phyloP scores from a whole-genome alignment of 306 rosid genomes.

The Trifolium dubium region DNA sequence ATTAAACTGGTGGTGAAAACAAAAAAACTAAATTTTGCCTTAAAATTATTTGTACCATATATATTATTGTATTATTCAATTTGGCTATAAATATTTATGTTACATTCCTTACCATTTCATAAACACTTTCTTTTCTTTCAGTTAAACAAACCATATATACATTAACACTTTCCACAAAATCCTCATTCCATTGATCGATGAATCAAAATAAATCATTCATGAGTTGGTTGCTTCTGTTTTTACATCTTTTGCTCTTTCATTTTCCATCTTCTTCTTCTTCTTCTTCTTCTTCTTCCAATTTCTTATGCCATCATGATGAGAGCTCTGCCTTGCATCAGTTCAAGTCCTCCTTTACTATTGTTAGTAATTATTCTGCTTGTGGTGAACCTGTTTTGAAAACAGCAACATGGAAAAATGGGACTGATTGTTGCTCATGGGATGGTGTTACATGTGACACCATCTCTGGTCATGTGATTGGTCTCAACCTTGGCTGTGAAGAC shows the following conservation, averaged over 20 bases:
- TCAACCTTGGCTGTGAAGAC: constrained; percentile 23
- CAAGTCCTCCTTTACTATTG: neutral
- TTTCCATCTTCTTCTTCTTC: neutral
- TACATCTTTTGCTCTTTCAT: neutral
- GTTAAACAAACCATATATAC: no score
- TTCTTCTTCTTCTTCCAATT: neutral
- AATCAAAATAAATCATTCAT: no score
- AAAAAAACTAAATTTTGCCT: no score
- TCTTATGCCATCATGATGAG: neutral
- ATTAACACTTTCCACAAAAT: neutral
- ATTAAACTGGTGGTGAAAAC: no score
- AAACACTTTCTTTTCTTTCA: neutral
- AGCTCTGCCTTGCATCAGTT: neutral
- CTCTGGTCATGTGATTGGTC: constrained; percentile 22
- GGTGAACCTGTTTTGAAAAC: neutral
- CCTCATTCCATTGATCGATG: no score
- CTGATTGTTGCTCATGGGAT: constrained; percentile 41
- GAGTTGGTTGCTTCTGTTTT: neutral
- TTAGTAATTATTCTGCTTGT: no score
- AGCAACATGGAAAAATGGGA: constrained; percentile 22
- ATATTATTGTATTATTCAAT: no score
- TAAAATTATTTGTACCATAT: no score
- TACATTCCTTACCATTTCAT: neutral
- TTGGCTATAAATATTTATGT: constrained; percentile 2
- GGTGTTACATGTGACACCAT: constrained; percentile 24